Evolutionary conservation across 805 yeast genomes (phyloP), one percentile per base, ranked within the genome.

Genomic region (Wickerhamiella sorbophila): DNA sequence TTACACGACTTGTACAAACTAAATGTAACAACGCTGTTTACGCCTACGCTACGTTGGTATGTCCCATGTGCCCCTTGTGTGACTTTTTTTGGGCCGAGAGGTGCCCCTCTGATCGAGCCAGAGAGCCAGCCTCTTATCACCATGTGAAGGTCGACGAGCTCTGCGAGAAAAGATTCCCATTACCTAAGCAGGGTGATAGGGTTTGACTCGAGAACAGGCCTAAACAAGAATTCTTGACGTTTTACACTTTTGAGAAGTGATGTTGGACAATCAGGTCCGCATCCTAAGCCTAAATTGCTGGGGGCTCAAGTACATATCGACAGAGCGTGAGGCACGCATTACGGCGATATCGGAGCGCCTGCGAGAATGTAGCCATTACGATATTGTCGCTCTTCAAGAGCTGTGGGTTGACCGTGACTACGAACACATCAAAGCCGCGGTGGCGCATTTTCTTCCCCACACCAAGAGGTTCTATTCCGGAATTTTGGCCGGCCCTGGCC

Each of bases 361-460:
- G 3, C 59, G 40, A 0, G 55, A 61, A 2, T 63, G 66, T 14
- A 62, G 67, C 16, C 36, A 44, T 18, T 85, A 81, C 60, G 95
- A 91, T 60, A 70, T 91, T 10, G 72, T 91, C 5, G 95, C 95
- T 1, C 64, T 91, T n/a, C 98, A 91, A 58, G 98, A 91, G 56
- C 70, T 91, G 10, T 91, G 98, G 98, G 78, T 79, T 32, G 70
- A 75, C 48, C 75, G 71, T 37, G 98, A 91, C 58, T 87, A 87
- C 87, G 70, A 73, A 1, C 72, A 74, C 47, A 60, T 91, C 17
- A 67, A 68, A 15, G 45, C 48, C 2, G 58, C 56, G 4, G 72
- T 86, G 44, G 42, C 57, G 2, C 50, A 51, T 1, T 55, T 54
- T 31, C 82, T 70, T 50, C 87, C 88, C 0, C 77, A 74, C 57